These are phyloP conservation scores for Pisolithus orientalis DNA, from an alignment of 768 basidiomycete species.

Conservation along the genomic window DNA sequence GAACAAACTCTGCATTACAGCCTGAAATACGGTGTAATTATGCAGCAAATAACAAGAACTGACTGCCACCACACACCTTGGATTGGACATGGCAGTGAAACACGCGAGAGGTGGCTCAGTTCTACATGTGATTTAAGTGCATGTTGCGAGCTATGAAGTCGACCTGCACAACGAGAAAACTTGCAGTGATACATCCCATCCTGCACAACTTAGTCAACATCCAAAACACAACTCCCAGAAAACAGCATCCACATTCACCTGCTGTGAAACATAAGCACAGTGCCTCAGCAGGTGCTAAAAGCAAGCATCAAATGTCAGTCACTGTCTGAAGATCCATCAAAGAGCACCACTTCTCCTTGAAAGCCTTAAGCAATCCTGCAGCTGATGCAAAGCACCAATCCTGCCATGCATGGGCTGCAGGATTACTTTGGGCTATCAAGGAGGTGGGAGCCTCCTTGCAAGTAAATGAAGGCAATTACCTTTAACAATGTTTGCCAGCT, in stretches of 20 bases:
- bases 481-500: constrained; percentile 24
- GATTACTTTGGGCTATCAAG: constrained; percentile 5
- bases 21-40: constrained; percentile 6
- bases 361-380: constrained; percentile 18
- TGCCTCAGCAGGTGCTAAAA: constrained; percentile 22
- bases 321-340: background rate
- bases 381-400: constrained; percentile 3
- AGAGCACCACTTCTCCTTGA: constrained; percentile 5
- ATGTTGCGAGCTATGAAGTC: constrained; percentile 12
- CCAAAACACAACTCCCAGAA: background rate
- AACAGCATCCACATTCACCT: constrained; percentile 4
- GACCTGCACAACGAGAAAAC: constrained; percentile 23
- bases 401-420: constrained; percentile 10
- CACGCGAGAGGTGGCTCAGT: constrained; percentile 25
- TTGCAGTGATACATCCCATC: constrained; percentile 22
- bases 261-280: constrained; percentile 13
- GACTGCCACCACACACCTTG: constrained; percentile 13
- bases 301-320: constrained; percentile 5
- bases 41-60: background rate
- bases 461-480: constrained; percentile 15
- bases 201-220: constrained; percentile 5
- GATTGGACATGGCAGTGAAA: constrained; percentile 20
- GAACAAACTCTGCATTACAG: constrained; percentile 20
- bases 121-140: constrained; percentile 23
- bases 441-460: background rate